These are phyloP conservation scores for Candida buenavistaensis DNA, from an alignment of 1,139 yeast species.

Conservation along the genomic window DNA sequence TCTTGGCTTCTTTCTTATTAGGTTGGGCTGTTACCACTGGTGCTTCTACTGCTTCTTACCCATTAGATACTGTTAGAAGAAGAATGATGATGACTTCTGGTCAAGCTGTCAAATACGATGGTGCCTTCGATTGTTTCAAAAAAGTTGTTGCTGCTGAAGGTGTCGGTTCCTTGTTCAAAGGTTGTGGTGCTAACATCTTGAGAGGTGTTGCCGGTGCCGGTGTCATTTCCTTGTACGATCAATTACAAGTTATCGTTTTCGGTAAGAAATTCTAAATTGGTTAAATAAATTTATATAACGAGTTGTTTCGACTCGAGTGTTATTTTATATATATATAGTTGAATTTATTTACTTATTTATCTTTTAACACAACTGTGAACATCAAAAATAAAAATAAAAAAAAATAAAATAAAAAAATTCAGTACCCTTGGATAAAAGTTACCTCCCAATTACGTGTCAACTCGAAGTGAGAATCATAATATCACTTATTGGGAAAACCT, in stretches of 20 bases:
- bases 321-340: too few relatives aligned
- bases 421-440: too few relatives aligned
- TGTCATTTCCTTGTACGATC: slow-evolving; percentile 55
- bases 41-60: slow-evolving; percentile 57
- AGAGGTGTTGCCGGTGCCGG: slow-evolving; percentile 62
- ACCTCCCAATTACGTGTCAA: too few relatives aligned
- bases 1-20: slow-evolving; percentile 55
- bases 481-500: too few relatives aligned
- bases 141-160: slow-evolving; percentile 56
- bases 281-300: not conserved
- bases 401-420: too few relatives aligned
- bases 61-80: slow-evolving; percentile 56
- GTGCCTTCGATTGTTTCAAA: slow-evolving; percentile 51
- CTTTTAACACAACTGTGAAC: too few relatives aligned
- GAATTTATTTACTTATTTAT: too few relatives aligned
- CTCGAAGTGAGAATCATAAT: too few relatives aligned
- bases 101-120: slow-evolving; percentile 54
- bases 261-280: slow-evolving; percentile 46
- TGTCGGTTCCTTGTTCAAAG: slow-evolving; percentile 51
- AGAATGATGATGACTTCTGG: slow-evolving; percentile 61
- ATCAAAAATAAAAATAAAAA: too few relatives aligned
- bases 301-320: too few relatives aligned
- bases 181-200: slow-evolving; percentile 58
- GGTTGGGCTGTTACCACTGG: slow-evolving; percentile 59
- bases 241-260: slow-evolving; percentile 50